Evolutionary conservation across 495 filamentous ascomycete species (phyloP), one percentile per base, ranked within the genome.

Genomic region (Penicillium coprophilum): DNA sequence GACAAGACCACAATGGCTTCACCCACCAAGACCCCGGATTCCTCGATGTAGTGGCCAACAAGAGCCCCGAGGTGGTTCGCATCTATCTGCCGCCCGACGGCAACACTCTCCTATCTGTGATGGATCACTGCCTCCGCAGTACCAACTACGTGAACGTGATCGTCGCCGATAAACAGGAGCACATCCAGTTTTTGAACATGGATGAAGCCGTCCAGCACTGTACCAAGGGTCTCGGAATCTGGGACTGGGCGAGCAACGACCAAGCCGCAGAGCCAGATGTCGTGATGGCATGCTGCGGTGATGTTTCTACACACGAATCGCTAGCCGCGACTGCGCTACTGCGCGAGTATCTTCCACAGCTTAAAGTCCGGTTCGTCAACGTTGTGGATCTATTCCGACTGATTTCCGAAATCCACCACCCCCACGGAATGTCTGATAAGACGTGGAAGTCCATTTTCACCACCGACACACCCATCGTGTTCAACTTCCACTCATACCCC

Each of bases 401-500:
- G 30, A 87, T 88, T 51, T 81, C 82, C 32, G 66, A 81, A 31
- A 71, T 64, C 21, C 77, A 88, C 55, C 86, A 89, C 68, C 83
- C 86, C 0, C 87, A 90, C 69, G 86, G 87, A 27, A 73, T 88
- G 53, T 75, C 74, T 2, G 82, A 88, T 55, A 60, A 56, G 27
- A 81, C 87, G 61, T 89, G 82, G 82, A 63, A 66, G n/a, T 72
- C 85, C 6, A 59, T 87, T 48, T 89, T 89, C 75, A 90, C 87
- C 1, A 70, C 72, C 20, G 72, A 88, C 75, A 83, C 77, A 55
- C 86, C 87, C 32, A 77, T 88, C 67, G 81, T 89, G 60, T 89
- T 90, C 81, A 89, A 89, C 75, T 89, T 89, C 82, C 87, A 90
- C 73, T 84, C 80, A 17, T 89, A 90, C 70, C 87, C 87, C 2